These are phyloP conservation scores for Vanrija humicola DNA, from an alignment of 1,284 basidiomycete species.

Conservation along the genomic window DNA sequence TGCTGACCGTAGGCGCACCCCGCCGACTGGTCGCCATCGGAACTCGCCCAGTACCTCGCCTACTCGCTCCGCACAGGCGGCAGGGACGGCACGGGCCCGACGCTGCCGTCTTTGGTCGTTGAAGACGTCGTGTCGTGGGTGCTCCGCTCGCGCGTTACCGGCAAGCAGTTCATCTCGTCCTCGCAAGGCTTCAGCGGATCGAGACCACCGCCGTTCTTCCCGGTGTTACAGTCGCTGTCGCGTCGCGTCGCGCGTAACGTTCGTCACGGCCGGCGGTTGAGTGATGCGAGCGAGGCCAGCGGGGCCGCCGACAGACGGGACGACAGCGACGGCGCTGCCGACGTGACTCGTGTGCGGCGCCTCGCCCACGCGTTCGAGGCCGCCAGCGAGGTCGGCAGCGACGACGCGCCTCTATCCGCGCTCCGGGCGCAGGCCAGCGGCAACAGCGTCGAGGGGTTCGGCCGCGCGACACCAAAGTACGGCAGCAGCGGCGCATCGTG, in stretches of 20 bases:
- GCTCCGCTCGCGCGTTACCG: conserved; percentile 33
- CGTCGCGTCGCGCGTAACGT: conserved; percentile 31
- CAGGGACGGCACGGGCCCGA: conserved; percentile 29
- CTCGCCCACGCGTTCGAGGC: conserved; percentile 38
- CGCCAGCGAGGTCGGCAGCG: conserved; percentile 27
- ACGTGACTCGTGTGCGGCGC: conserved; percentile 32
- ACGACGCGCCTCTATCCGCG: conserved; percentile 14
- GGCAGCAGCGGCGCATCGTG: conserved; percentile 1
- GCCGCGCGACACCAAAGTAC: conserved; percentile 11
- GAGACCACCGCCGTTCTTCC: conserved; percentile 41
- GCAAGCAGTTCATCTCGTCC: conserved; percentile 30
- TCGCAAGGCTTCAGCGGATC: conserved; percentile 22
- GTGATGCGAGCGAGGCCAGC: conserved; percentile 30
- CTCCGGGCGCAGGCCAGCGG: conserved; percentile 33
- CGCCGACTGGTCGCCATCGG: conserved; percentile 34
- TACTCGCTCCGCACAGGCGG: conserved; percentile 40
- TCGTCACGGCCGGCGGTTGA: conserved; percentile 14
- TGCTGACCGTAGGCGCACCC: conserved; percentile 25
- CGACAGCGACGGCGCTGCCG: background rate
- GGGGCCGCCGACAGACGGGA: conserved; percentile 16
- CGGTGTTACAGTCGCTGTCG: conserved; percentile 33
- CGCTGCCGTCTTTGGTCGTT: conserved; percentile 33
- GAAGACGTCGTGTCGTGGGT: conserved; percentile 45
- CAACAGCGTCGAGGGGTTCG: conserved; percentile 25
- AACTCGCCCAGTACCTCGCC: conserved; percentile 35